These are phyloP conservation scores for Ogataea ramenticola DNA, from an alignment of 805 yeast genomes.

Conservation along the genomic window DNA sequence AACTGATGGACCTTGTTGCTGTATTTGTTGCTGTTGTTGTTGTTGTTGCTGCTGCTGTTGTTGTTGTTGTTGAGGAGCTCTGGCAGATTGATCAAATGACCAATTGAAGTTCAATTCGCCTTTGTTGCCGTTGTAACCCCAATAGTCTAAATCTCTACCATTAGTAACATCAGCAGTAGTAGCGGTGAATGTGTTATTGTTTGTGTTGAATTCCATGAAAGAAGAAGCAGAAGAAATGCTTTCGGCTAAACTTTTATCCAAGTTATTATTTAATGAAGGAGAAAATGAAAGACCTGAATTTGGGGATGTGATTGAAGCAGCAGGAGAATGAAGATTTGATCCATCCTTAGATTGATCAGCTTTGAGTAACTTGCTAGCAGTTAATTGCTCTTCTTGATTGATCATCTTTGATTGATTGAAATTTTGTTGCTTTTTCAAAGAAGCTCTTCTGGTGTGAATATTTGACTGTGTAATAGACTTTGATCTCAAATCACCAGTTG, in stretches of 20 bases:
- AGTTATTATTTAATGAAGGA: neutral
- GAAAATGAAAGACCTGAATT: neutral
- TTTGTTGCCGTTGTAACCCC: neutral
- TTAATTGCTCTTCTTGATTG: too few relatives aligned
- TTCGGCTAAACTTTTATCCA: neutral
- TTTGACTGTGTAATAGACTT: neutral
- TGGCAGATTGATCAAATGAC: neutral
- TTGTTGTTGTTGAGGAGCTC: neutral
- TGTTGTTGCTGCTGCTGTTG: neutral
- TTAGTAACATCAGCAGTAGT: neutral
- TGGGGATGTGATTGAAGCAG: neutral
- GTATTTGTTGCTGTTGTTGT: neutral
- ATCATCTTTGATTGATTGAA: too few relatives aligned
- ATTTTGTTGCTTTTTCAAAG: neutral
- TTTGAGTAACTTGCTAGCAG: too few relatives aligned
- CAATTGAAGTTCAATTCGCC: neutral
- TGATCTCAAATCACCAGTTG: neutral
- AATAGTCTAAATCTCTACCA: neutral
- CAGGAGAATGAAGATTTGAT: too few relatives aligned
- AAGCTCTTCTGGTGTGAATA: neutral
- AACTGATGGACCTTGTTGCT: neutral
- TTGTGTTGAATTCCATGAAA: neutral
- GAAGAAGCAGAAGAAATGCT: neutral
- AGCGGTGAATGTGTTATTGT: neutral
- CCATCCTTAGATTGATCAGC: too few relatives aligned